A percentile compares a stretch with the other conserved stretches of the same genome.
Evolutionary conservation across 1,284 basidiomycete species (phyloP).

Genomic region (Cryptococcus sp.): DNA sequence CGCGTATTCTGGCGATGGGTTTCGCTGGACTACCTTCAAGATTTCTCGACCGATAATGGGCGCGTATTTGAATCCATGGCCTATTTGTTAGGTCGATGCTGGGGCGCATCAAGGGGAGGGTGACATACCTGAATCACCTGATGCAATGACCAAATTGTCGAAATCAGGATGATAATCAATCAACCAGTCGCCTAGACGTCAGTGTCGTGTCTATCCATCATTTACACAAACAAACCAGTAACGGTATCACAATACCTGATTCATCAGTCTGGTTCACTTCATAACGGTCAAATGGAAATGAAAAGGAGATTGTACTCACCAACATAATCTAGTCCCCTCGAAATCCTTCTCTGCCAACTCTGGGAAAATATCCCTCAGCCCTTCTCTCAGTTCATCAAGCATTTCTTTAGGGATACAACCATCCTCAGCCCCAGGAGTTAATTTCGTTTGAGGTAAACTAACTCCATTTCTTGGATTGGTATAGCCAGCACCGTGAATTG

Average conservation of each 20-base stretch:
- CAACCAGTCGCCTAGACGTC: constrained; percentile 51
- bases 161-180: constrained; percentile 50
- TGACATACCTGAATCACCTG: constrained; percentile 43
- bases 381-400: constrained; percentile 26
- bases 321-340: constrained; percentile 42
- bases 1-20: constrained; percentile 53
- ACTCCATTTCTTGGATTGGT: constrained; percentile 28
- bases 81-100: constrained; percentile 5
- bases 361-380: constrained; percentile 39
- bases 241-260: constrained; percentile 49
- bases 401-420: constrained; percentile 42
- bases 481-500: constrained; percentile 50
- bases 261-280: too few species aligned
- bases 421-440: constrained; percentile 39
- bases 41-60: constrained; percentile 75
- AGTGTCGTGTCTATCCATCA: constrained; percentile 52
- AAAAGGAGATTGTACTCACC: constrained; percentile 26
- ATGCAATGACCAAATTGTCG: constrained; percentile 47
- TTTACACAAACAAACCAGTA: constrained; percentile 48
- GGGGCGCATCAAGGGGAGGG: background rate
- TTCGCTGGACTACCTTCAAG: constrained; percentile 64
- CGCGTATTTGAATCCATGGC: constrained; percentile 63
- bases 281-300: too few species aligned
- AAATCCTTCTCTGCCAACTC: constrained; percentile 44
- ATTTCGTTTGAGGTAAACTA: constrained; percentile 44